Evolutionary conservation across 129 eudicot genomes (phyloP), one percentile per base, ranked within the genome.

Genomic region (Escallonia herrerae): DNA sequence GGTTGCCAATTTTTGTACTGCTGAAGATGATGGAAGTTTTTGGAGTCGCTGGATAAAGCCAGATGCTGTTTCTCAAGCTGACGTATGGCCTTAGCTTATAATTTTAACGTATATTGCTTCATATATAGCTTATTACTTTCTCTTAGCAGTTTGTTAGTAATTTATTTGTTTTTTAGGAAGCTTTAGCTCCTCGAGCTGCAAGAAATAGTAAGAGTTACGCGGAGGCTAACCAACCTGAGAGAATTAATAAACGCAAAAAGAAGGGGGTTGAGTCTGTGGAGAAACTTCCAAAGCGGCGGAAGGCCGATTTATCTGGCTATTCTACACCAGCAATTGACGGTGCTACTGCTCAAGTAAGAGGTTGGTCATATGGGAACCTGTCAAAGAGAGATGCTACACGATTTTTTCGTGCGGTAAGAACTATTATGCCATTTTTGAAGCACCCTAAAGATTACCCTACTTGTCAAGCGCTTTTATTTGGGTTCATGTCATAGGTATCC

Each of bases 1-100:
- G 99, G 99, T 94, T 73, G 99, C 99, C 54, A 94, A 89, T 77
- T 89, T 94, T 70, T 62, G 86, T 62, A 84, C 85, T 74, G 86
- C 99, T 67, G 99, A 94, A 75, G 95, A 94, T 79, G 99, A 94
- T 78, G 90, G 95, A 55, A 83, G 86, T 70, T 94, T 94, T 56
- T 94, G 99, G 99, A 94, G 99, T 81, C 87, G 99, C 46, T 86
- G 93, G 99, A 94, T 94, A 58, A 94, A 89, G 74, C 95, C 97
- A 45, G 99, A 94, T 44, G 87, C 97, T 66, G 46, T 89, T 67
- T 56, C 85, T 39, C 99, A 89, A 56, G 95, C 99, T 56, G 94
- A 94, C n/a, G 99, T 94, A 75, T 13, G 69, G 22, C 42, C 15
- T 40, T 58, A 58, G 43, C 5, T 40, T 50, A 15, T 55, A 51